Evolutionary conservation across 2,329 filamentous ascomycete species (phyloP), one percentile per base, ranked within the genome.

Genomic region (Penicillium occitanis): DNA sequence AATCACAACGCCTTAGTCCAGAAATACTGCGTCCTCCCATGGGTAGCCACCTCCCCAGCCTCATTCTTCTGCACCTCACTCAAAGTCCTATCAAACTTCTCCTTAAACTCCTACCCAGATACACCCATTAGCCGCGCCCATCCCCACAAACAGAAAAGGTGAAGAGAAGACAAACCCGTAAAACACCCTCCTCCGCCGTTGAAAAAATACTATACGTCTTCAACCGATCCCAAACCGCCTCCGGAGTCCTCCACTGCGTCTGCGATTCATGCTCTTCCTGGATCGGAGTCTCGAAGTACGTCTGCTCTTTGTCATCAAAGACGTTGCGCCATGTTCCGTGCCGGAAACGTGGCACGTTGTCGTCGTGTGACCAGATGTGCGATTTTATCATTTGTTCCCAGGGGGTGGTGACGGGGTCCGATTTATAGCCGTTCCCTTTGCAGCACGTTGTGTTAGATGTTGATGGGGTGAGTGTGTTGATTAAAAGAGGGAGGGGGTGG

Each of bases 141-240:
- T 11, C 42, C 14, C 51, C 19, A 53, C 7, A 5, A 7, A 11
- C 46, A 30, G 1, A 42, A 61, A 14, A 13, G 33, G 46, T 10
- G 51, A 57, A 60, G 65, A 64, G 42, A 53, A 44, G 33, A 22
- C 75, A 73, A 60, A 79, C 78, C 70, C 81, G 82, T 53, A 82
- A 79, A 63, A 83, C 79, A 1, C 82, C 85, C 57, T 83, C 77
- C 61, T 79, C 75, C 13, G 91, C 76, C 62, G 88, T 81, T 3
- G 87, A 84, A 68, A 92, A 85, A 73, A 91, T 89, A 71, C 88
- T 90, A 66, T 92, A 77, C 13, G 90, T 92, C 58, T 81, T 81
- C 67, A 89, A 83, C 42, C 90, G 83, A 63, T 85, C 82, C 86
- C 88, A 91, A 59, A 91, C 77, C 63, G 81, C 84, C 60, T 90